phyloP scores from a whole-genome alignment of 306 rosid species.

The Mimosa pudica region DNA sequence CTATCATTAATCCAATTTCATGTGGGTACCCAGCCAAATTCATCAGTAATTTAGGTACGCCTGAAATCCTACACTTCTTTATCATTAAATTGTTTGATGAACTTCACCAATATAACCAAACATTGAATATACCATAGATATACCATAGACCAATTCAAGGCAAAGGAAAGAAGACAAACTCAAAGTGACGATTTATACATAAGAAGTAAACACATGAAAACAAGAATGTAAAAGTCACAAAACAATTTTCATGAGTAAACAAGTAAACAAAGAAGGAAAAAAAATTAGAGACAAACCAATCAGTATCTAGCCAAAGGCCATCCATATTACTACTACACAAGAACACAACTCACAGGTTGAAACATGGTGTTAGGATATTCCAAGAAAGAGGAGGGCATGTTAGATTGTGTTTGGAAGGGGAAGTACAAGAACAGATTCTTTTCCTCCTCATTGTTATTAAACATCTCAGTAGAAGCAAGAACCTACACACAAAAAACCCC shows the following conservation, averaged over 20 bases:
- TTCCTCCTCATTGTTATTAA: slow-evolving; percentile 43
- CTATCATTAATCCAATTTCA: no score
- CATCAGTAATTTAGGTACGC: no score
- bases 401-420: slow-evolving; percentile 64
- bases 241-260: not conserved
- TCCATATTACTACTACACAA: not conserved
- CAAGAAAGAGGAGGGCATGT: slow-evolving; percentile 33
- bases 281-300: not conserved
- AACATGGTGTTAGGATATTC: slow-evolving; percentile 54
- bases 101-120: not conserved
- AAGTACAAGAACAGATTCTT: slow-evolving; percentile 55
- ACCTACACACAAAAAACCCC: slow-evolving; percentile 43
- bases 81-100: not conserved
- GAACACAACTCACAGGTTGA: slow-evolving; percentile 46
- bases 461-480: slow-evolving; percentile 65
- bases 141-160: not conserved
- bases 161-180: slow-evolving; percentile 10
- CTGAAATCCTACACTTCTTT: no score
- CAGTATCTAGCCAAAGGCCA: slow-evolving; percentile 13
- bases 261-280: not conserved
- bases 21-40: no score
- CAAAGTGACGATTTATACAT: slow-evolving; percentile 2
- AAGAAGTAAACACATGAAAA: not conserved
- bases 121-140: not conserved
- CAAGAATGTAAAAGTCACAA: not conserved